Evolutionary conservation across 179 eudicot genomes (phyloP), one percentile per base, ranked within the genome.

Genomic region (Gypsophila paniculata): DNA sequence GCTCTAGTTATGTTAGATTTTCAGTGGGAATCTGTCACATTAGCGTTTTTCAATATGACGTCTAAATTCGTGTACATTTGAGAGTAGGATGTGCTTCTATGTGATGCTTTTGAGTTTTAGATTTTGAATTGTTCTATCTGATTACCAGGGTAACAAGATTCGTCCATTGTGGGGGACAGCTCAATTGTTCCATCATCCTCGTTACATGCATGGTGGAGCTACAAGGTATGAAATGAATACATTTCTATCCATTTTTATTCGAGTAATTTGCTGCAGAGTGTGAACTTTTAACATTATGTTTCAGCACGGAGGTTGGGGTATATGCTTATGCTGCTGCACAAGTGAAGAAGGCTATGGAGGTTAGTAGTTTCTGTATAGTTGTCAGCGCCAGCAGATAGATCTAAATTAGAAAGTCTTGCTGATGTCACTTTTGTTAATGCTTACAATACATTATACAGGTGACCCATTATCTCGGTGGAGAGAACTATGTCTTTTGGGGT

Each of bases 281-380:
- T 62, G 48, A 74, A 49, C 72, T 70, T 52, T 22, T 67, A 42
- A 69, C 74, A 44, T 78, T 61, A 29, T 49, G 48, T 76, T 66
- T 52, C 91, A 94, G 99, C 78, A 81, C 99, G 65, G 99, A 94
- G 82, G 74, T 90, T 67, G 90, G 83, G 67, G 99, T 92, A 46
- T 94, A 92, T 74, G 95, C 89, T 25, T 90, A 85, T 83, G 87
- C 89, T 29, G 99, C 99, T 44, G 97, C 99, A 70, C 99, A 94
- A 74, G 99, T 94, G 68, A 94, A 92, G 88, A 94, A 94, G 79
- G 96, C 99, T 32, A 88, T 94, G 70, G 99, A 94, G 91, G 99
- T 89, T 57, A 74, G 88, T 84, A 34, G 42, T 53, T 69, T 23
- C 4, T 72, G 19, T 26, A 60, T 29, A 46, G 11, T 60, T 57